Base-by-base conservation (phyloP, 2,329 filamentous ascomycete genomes). In the Nothophoma quercina region DNA sequence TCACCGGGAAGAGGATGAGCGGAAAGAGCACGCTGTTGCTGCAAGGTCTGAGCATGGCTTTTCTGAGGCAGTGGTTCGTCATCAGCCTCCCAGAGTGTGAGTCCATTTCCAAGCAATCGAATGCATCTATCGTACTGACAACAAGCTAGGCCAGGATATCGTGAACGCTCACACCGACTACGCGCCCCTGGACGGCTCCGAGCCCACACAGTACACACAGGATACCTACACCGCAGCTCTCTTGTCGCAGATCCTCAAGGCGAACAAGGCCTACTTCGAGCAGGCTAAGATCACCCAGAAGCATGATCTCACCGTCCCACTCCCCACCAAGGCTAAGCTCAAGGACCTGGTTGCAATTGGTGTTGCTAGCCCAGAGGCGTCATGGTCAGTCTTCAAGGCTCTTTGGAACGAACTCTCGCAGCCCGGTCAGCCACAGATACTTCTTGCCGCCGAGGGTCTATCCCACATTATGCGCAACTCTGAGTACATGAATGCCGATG, bases 21-120 rank as follows among this genome's bases (percentile, higher is more conserved):
- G 95, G 95, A 28, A 99, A 98, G 84, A 96, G 90, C 72, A 85
- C 95, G 64, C 77, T 96, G 67, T 75, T 96, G 67, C 79, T 96
- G 36, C 93, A 98, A 77, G 89, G 89, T 30, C 85, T 96, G 83
- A 81, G 89, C 15, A 88, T 93, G 75, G 93, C 86, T 1, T 87
- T 93, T 61, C 73, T 93, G 67, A 91, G 91, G 72, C 83, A 89
- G 22, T 98, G 93, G 91, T 82, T 96, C 35, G 92, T 98, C 38
- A 82, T 99, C 52, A 88, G 90, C 68, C 83, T 98, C 43, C 93
- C 95, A 29, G 92, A 99, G 78, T 89, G 93, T 96, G 80, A 65
- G 81, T 67, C n/a, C n/a, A n/a, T n/a, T n/a, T n/a, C n/a, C n/a
- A n/a, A n/a, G n/a, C n/a, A n/a, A n/a, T n/a, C n/a, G n/a, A n/a